A percentile compares a stretch with the other conserved stretches of the same genome.
phyloP scores from a whole-genome alignment of 2,329 filamentous ascomycete species.

The Grosmannia penicillata region DNA sequence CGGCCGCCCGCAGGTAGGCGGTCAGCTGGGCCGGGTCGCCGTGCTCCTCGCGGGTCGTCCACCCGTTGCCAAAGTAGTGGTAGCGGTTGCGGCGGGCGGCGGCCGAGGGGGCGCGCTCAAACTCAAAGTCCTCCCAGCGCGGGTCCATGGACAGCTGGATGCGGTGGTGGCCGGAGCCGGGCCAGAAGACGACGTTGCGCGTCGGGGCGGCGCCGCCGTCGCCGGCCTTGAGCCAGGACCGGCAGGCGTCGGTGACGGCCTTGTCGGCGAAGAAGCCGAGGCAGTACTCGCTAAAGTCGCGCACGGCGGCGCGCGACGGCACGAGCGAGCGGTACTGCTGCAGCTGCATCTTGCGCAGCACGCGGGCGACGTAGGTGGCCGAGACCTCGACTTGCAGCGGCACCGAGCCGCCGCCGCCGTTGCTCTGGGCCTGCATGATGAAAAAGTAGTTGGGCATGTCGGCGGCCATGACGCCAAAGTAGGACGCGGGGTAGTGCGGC shows the following conservation, averaged over 20 bases:
- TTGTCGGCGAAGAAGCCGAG: constrained; percentile 6
- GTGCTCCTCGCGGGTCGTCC: neutral
- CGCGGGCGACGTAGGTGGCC: constrained; percentile 9
- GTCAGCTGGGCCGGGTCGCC: neutral
- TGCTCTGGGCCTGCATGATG: constrained; percentile 9
- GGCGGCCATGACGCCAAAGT: constrained; percentile 1
- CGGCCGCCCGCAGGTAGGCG: neutral
- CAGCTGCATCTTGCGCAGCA: constrained; percentile 10
- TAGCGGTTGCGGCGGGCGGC: constrained; percentile 5
- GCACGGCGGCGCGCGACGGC: constrained; percentile 6
- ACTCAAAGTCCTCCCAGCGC: constrained; percentile 11
- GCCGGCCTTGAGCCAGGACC: constrained; percentile 9
- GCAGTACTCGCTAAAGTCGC: constrained; percentile 10
- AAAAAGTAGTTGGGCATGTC: constrained; percentile 7
- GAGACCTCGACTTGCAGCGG: constrained; percentile 10
- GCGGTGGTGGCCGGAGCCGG: constrained; percentile 8
- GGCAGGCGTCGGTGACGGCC: constrained; percentile 6
- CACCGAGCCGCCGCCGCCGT: constrained; percentile 8
- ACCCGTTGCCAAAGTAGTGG: constrained; percentile 9
- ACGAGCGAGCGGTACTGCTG: constrained; percentile 9
- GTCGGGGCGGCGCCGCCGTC: neutral
- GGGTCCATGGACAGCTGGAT: constrained; percentile 2
- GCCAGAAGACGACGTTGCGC: constrained; percentile 8
- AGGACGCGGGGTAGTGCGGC: constrained; percentile 3
- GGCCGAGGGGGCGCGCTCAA: constrained; percentile 1